Conservation (phyloP, 2,329 filamentous ascomycete species). For the Aspergillus sergii region DNA sequence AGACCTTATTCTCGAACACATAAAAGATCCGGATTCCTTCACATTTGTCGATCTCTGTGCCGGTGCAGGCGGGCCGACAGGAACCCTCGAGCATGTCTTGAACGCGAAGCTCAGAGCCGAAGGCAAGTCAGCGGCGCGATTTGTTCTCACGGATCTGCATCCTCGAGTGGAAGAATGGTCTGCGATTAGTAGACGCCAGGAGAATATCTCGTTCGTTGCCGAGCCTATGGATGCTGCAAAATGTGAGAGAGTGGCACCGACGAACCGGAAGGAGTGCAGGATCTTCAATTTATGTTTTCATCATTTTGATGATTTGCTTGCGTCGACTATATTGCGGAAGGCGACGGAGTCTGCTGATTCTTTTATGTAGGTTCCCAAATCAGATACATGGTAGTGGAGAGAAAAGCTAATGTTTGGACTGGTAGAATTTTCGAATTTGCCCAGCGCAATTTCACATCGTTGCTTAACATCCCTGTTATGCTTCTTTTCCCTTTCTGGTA, state of each 20-base stretch:
- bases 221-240: constrained; percentile 65
- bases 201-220: constrained; percentile 62
- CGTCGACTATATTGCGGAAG: constrained; percentile 63
- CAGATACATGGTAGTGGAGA: too few species aligned
- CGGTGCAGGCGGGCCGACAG: constrained; percentile 72
- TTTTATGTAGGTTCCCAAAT: constrained; percentile 23
- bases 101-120: constrained; percentile 46
- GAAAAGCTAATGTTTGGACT: too few species aligned
- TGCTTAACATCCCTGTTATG: constrained; percentile 30
- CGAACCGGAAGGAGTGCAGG: constrained; percentile 62
- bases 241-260: constrained; percentile 40
- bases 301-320: constrained; percentile 70
- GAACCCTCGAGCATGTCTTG: constrained; percentile 62
- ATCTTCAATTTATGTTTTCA: constrained; percentile 77
- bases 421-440: constrained; percentile 21
- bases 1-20: constrained; percentile 36
- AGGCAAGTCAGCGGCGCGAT: constrained; percentile 48
- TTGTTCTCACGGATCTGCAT: constrained; percentile 68
- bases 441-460: constrained; percentile 16
- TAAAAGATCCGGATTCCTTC: constrained; percentile 53
- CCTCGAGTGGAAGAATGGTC: constrained; percentile 66
- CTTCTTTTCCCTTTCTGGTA: constrained; percentile 33
- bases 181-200: constrained; percentile 53
- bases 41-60: constrained; percentile 76
- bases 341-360: constrained; percentile 27